Base-by-base conservation (phyloP, 208 protist species). In the Leishmania tropica region DNA sequence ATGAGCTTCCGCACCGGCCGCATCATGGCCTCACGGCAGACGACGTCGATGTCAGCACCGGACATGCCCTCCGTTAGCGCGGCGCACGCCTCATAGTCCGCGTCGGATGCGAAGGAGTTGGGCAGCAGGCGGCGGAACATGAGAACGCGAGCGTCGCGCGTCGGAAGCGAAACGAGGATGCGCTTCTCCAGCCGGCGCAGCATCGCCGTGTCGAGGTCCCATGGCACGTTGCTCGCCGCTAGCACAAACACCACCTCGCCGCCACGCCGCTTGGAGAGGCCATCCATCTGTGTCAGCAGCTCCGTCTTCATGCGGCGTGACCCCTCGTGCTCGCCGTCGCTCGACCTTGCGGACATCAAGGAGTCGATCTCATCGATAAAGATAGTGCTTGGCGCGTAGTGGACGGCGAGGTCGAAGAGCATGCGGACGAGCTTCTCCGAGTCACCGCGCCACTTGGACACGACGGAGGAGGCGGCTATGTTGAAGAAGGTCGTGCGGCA, bases 361-460 rank as follows among this genome's bases (percentile, higher is more conserved):
- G 99, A 99, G 90, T 99, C 99, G 28, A 99, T 96, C 88, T 99
- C 99, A 92, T 99, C 99, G 76, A 99, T 99, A 91, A 99, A 99
- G 64, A 99, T 99, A 72, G 99, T 98, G 79, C 90, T 96, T 8
- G 97, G 97, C 42, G 95, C 93, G 85, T 98, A 98, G 83, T 97
- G 90, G 73, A 96, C 90, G 42, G 97, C 97, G n/a, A 98, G 84
- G 80, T 97, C 95, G 86, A 98, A 98, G n/a, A 98, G 87, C 84
- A 99, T 91, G 47, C 97, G 89, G 10, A 99, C 96, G 24, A 99
- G 92, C 87, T 99, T 99, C 80, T 99, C 99, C 64, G 93, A 98
- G 83, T 99, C 99, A 31, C 99, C 99, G 73, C 98, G 94, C 95
- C 98, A 99, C 89, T 99, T 99, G 72, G 92, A 98, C 11, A 99